Evolutionary conservation across 306 rosid species (phyloP), one percentile per base, ranked within the genome.

Genomic region (Quercus robur): DNA sequence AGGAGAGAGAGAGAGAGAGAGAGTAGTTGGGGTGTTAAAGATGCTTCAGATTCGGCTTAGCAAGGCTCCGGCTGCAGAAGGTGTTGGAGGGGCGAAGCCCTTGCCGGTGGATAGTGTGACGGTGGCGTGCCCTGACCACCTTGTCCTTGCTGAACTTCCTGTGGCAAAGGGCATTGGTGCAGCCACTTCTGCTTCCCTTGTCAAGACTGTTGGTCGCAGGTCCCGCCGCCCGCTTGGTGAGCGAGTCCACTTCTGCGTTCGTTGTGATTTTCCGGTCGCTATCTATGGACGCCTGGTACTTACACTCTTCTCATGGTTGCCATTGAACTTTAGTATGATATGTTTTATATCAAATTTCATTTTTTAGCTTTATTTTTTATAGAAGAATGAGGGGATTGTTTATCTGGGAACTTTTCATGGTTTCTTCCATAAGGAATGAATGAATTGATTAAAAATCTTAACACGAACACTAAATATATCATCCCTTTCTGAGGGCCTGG

Each of bases 221-320:
- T 93, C 99, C 70, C 98, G 98, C 68, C 97, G 99, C 76, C 99
- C 92, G 82, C 99, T 93, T 56, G 99, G 99, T 1, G 97, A 96
- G 71, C 89, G 99, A 4, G 97, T 91, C 51, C 99, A 96, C 84
- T 93, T 96, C 82, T 96, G 99, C 73, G 99, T 96, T 76, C 89
- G 97, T 59, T 96, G 99, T 76, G 99, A 93, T 85, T 93, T 86
- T 73, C 99, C 99, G 0, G 87, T 96, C 4, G 94, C 98, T 56
- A 86, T 89, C 54, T 96, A 91, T 81, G 99, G 99, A 71, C 90
- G 97, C 56, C 87, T 96, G 97, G 99, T 96, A 85, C 75, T 56
- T 70, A 59, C 58, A 13, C 15, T 72, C 31, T 46, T 77, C 19
- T 56, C 3, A 3, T 51, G 1, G 26, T 69, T 85, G 52, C 46